Percentiles rank a stretch among this genome's conserved stretches.
These are phyloP conservation scores for Aphanomyces cochlioides DNA, from an alignment of 352 stramenopile genomes.

Conservation along the genomic window DNA sequence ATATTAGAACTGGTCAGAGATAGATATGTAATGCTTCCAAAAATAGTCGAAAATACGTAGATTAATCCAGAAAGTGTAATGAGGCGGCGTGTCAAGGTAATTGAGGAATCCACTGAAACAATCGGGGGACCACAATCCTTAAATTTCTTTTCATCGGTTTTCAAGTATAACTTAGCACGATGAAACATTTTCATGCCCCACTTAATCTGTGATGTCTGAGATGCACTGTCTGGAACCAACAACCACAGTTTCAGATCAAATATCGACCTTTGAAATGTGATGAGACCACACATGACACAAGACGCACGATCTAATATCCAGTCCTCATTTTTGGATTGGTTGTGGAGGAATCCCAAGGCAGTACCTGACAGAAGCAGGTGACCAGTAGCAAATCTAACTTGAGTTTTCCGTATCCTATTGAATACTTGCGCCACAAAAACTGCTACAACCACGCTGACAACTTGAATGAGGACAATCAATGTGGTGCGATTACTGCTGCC, in stretches of 20 bases:
- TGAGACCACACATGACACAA: constrained; percentile 10
- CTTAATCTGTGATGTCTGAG: background rate
- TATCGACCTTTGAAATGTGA: background rate
- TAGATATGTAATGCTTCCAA: constrained; percentile 20
- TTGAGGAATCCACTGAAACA: background rate
- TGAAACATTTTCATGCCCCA: constrained; percentile 15
- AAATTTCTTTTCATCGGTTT: background rate
- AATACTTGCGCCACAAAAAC: background rate
- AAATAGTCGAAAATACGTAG: constrained; percentile 14
- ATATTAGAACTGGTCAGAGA: constrained; percentile 13
- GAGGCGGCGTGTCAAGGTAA: background rate
- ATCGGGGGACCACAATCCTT: background rate
- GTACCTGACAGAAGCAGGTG: constrained; percentile 13
- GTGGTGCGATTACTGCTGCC: background rate
- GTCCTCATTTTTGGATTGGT: background rate
- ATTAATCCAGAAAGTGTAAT: background rate
- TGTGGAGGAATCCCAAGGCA: background rate
- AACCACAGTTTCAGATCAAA: constrained; percentile 14
- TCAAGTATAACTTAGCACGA: background rate
- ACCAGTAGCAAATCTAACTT: background rate
- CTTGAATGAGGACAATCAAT: background rate
- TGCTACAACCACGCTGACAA: background rate
- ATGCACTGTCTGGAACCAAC: background rate
- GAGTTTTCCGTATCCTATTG: background rate
- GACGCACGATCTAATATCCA: constrained; percentile 7